These are phyloP conservation scores for Dryas drummondii DNA, from an alignment of 306 rosid species.

Conservation along the genomic window DNA sequence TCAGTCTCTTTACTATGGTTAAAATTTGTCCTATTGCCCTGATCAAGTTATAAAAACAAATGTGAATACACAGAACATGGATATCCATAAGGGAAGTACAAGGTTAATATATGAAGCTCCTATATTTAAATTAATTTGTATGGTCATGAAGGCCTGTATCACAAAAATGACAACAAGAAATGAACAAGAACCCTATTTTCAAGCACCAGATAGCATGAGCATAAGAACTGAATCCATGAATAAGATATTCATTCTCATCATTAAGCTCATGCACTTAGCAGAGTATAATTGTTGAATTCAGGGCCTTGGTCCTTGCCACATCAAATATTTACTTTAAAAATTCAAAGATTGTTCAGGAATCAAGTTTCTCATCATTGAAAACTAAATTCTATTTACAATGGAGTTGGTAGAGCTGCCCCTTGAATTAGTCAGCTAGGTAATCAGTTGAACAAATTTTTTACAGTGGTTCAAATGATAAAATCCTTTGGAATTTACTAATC, in stretches of 20 bases:
- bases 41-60: constrained; percentile 37
- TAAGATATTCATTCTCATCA: not conserved
- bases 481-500: no score
- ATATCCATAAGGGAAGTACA: not conserved
- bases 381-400: not conserved
- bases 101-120: not conserved
- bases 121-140: not conserved
- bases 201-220: not conserved
- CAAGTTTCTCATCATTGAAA: not conserved
- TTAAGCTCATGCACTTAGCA: not conserved
- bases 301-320: not conserved
- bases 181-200: not conserved
- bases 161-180: not conserved
- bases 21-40: constrained; percentile 59
- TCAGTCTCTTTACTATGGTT: constrained; percentile 44
- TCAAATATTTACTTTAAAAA: not conserved
- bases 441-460: no score
- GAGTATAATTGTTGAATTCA: not conserved
- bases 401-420: no score
- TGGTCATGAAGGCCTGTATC: not conserved
- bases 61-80: not conserved
- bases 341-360: no score
- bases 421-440: not conserved
- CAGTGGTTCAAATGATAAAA: no score
- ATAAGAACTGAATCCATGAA: constrained; percentile 1